These are phyloP conservation scores for Kondoa malvinella DNA, from an alignment of 768 basidiomycete species.

Conservation along the genomic window DNA sequence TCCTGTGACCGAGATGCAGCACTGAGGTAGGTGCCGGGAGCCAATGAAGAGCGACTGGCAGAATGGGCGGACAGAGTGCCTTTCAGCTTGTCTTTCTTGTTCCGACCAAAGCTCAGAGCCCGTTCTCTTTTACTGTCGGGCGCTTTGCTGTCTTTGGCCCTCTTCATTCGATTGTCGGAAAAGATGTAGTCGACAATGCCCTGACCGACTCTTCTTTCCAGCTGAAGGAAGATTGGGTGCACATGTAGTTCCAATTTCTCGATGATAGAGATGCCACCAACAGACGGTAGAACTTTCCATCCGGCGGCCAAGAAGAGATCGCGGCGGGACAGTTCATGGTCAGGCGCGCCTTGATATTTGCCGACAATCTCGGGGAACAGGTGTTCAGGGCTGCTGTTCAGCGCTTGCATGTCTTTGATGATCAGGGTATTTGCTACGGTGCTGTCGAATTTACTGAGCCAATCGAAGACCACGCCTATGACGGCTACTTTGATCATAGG, in stretches of 20 bases:
- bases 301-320: slow-evolving; percentile 57
- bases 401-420: slow-evolving; percentile 61
- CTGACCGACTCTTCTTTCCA: slow-evolving; percentile 65
- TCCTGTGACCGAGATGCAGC: not conserved
- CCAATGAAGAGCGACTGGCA: not conserved
- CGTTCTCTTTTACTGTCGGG: not conserved
- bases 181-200: slow-evolving; percentile 67
- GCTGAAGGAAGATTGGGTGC: slow-evolving; percentile 69
- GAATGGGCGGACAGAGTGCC: not conserved
- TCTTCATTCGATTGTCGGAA: not conserved
- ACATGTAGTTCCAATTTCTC: slow-evolving; percentile 62
- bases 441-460: slow-evolving; percentile 72
- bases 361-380: slow-evolving; percentile 74
- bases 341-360: slow-evolving; percentile 37
- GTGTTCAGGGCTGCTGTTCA: slow-evolving; percentile 58
- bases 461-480: slow-evolving; percentile 56
- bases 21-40: slow-evolving; percentile 1
- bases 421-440: slow-evolving; percentile 61
- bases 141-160: not conserved
- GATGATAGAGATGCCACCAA: slow-evolving; percentile 82
- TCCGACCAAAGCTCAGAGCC: not conserved
- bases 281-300: slow-evolving; percentile 72
- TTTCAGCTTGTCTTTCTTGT: not conserved
- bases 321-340: slow-evolving; percentile 49
- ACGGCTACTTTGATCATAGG: slow-evolving; percentile 73